Conservation (phyloP, 108 stramenopile species). For the Schizochytrium sp. region DNA sequence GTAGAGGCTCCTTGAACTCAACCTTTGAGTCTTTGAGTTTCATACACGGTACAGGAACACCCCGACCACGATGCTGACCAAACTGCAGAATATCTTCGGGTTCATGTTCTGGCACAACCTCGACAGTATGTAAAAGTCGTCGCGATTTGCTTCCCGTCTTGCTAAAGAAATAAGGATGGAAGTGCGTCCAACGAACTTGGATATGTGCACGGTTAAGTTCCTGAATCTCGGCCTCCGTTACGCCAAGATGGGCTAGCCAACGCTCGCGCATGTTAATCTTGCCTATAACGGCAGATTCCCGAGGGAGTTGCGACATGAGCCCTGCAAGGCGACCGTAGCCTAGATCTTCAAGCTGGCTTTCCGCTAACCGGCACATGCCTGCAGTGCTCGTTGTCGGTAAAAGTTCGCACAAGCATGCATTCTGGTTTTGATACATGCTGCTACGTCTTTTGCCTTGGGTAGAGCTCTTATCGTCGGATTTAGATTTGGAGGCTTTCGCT, state of each 20-base stretch:
- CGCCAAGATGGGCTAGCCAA: slow-evolving; percentile 24
- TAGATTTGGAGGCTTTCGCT: background rate
- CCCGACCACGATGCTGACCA: slow-evolving; percentile 1
- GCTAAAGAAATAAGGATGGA: slow-evolving; percentile 12
- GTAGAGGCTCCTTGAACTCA: background rate
- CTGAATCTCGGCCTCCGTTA: background rate
- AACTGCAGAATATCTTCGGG: slow-evolving; percentile 8
- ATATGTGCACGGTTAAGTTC: background rate
- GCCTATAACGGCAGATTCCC: background rate
- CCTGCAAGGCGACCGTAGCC: background rate
- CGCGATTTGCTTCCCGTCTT: background rate
- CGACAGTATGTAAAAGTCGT: background rate
- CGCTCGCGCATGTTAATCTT: slow-evolving; percentile 33
- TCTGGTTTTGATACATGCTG: slow-evolving; percentile 27
- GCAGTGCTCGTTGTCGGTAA: background rate
- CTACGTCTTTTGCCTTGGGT: background rate
- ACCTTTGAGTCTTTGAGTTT: background rate
- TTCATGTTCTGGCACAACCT: background rate
- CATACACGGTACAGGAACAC: slow-evolving; percentile 35
- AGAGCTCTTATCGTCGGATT: background rate
- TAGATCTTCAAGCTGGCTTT: background rate
- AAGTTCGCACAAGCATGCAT: background rate
- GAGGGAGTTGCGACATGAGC: slow-evolving; percentile 42
- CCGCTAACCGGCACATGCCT: background rate
- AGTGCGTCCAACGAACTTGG: slow-evolving; percentile 34